Evolutionary conservation across 495 filamentous ascomycete species (phyloP).

Genomic region (Amphirosellinia nigrospora): DNA sequence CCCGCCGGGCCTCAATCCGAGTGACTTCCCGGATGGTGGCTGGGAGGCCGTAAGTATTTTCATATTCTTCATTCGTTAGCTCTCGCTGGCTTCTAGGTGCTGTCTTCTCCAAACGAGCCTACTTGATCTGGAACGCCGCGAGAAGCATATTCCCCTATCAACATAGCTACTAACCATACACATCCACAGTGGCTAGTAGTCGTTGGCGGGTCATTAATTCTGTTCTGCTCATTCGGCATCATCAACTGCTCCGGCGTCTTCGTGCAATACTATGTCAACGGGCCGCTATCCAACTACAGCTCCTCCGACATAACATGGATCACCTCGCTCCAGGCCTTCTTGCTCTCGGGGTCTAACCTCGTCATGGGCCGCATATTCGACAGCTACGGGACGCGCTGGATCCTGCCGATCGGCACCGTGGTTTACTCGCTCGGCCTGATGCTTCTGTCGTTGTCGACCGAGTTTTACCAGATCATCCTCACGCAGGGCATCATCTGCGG

Average conservation of each 20-base stretch:
- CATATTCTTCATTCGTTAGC: not conserved
- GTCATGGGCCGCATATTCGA: slow-evolving; percentile 70
- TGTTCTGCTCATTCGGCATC: slow-evolving; percentile 71
- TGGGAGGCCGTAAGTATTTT: slow-evolving; percentile 49
- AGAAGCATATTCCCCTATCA: not conserved
- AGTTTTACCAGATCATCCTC: slow-evolving; percentile 72
- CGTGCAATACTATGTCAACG: slow-evolving; percentile 59
- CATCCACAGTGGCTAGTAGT: slow-evolving; percentile 64
- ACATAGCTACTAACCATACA: slow-evolving; percentile 8
- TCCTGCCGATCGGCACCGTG: slow-evolving; percentile 64
- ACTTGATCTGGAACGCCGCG: not conserved
- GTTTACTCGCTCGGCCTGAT: slow-evolving; percentile 74
- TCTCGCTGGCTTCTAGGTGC: not conserved
- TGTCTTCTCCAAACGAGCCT: not conserved
- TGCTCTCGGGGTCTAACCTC: slow-evolving; percentile 51
- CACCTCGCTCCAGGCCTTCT: slow-evolving; percentile 48
- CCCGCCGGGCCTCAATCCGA: slow-evolving; percentile 46
- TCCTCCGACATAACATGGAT: slow-evolving; percentile 66
- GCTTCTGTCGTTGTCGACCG: slow-evolving; percentile 68
- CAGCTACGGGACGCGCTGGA: slow-evolving; percentile 67
- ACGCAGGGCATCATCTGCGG: slow-evolving; percentile 61
- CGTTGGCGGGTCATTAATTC: slow-evolving; percentile 64
- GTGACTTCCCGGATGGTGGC: slow-evolving; percentile 69
- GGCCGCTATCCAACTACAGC: slow-evolving; percentile 56
- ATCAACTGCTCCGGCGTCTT: slow-evolving; percentile 71